phyloP scores from a whole-genome alignment of 371 early-diverging fungal species.

The Haplosporangium sp. region DNA sequence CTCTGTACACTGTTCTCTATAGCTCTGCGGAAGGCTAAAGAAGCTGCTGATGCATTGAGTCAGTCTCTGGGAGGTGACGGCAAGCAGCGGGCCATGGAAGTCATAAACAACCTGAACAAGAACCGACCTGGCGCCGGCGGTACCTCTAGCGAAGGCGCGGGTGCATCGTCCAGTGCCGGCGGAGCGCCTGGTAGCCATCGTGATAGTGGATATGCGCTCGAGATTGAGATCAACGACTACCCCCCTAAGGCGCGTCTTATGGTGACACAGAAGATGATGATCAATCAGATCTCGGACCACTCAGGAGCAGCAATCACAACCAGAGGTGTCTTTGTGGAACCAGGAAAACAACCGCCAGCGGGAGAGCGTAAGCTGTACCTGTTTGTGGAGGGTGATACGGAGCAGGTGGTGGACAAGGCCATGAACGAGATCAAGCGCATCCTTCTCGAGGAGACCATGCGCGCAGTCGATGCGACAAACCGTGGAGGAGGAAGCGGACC shows the following conservation, averaged over 20 bases:
- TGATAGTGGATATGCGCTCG: conserved; percentile 70
- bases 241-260: conserved; percentile 96
- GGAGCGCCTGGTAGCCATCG: conserved; percentile 55
- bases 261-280: conserved; percentile 93
- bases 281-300: conserved; percentile 89
- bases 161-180: conserved; percentile 54
- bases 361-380: conserved; percentile 92
- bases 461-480: conserved; percentile 67
- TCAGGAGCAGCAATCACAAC: conserved; percentile 96
- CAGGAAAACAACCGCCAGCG: conserved; percentile 80
- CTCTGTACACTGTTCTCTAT: neutral
- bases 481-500: conserved; percentile 41
- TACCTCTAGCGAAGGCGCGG: conserved; percentile 44
- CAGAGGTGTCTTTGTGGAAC: conserved; percentile 88
- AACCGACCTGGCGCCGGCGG: conserved; percentile 31
- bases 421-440: conserved; percentile 92
- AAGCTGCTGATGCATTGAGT: conserved; percentile 37
- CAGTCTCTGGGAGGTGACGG: conserved; percentile 47
- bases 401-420: conserved; percentile 91
- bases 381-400: conserved; percentile 94
- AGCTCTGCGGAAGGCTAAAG: conserved; percentile 47
- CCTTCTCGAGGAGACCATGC: conserved; percentile 84
- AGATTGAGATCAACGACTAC: conserved; percentile 97
- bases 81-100: conserved; percentile 50
- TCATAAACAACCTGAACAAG: conserved; percentile 47